Conservation (phyloP, 805 yeast genomes). For the Wickerhamiella shivajii region DNA sequence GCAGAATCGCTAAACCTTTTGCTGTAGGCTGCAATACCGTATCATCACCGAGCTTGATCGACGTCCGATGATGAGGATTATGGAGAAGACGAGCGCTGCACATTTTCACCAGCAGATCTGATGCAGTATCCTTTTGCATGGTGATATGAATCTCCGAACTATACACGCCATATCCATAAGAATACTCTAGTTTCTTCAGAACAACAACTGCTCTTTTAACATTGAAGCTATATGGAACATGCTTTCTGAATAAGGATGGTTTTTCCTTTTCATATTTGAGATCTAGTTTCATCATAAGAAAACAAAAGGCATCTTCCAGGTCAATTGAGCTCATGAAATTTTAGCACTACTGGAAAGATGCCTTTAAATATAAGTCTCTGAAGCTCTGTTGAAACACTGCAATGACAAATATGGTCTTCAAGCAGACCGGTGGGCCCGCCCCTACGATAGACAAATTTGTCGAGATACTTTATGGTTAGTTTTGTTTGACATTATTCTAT, state of each 20-base stretch:
- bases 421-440: too few species aligned
- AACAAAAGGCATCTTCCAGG: constrained; percentile 5
- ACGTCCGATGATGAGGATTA: constrained; percentile 1
- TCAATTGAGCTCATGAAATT: background rate
- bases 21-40: constrained; percentile 69
- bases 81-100: constrained; percentile 4
- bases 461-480: too few species aligned
- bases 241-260: background rate
- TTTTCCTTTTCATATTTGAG: background rate
- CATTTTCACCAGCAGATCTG: background rate
- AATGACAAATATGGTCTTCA: too few species aligned
- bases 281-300: constrained; percentile 1
- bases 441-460: too few species aligned
- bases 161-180: background rate
- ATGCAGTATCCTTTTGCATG: background rate
- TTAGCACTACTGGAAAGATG: too few species aligned
- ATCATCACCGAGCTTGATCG: background rate
- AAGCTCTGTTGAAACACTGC: too few species aligned
- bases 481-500: too few species aligned
- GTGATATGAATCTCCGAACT: background rate
- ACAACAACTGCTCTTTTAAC: background rate
- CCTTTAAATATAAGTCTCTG: too few species aligned
- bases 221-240: background rate
- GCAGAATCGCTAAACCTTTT: constrained; percentile 66
- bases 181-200: background rate